Evolutionary conservation across 345 rosid genomes (phyloP).

Genomic region (Gossypium arboreum): DNA sequence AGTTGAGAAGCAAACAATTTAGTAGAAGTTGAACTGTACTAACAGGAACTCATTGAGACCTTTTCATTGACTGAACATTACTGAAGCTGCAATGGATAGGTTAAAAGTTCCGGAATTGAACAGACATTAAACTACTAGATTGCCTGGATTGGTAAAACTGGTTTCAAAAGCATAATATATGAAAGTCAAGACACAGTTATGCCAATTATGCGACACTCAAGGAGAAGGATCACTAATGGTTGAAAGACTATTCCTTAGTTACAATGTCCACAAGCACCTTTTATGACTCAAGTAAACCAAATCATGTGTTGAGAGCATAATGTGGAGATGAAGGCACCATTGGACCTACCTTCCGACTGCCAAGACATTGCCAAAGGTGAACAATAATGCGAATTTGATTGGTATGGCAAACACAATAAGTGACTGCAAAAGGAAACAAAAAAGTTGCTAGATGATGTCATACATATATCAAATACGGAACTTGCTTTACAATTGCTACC

Average conservation of each 20-base stretch:
- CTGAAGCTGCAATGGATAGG: background rate
- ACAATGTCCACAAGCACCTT: constrained; percentile 8
- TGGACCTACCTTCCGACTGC: constrained; percentile 84
- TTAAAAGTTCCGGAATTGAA: background rate
- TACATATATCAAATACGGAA: background rate
- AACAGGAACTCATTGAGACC: background rate
- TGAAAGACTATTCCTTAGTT: constrained; percentile 1
- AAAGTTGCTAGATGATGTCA: background rate
- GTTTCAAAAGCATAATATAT: background rate
- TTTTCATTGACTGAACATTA: background rate
- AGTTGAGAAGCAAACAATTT: background rate
- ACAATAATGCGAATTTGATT: constrained; percentile 80
- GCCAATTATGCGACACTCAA: background rate
- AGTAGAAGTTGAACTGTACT: background rate
- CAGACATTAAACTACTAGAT: background rate
- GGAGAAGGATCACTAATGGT: background rate
- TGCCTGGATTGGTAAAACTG: background rate
- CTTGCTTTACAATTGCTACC: background rate
- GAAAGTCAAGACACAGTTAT: background rate
- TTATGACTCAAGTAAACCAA: background rate
- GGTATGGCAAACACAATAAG: constrained; percentile 73
- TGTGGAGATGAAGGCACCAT: background rate
- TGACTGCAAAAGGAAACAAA: constrained; percentile 53
- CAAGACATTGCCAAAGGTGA: constrained; percentile 82
- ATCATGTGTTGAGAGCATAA: background rate